Conservation (phyloP, 2,329 filamentous ascomycete genomes). For the Nemania sp. region DNA sequence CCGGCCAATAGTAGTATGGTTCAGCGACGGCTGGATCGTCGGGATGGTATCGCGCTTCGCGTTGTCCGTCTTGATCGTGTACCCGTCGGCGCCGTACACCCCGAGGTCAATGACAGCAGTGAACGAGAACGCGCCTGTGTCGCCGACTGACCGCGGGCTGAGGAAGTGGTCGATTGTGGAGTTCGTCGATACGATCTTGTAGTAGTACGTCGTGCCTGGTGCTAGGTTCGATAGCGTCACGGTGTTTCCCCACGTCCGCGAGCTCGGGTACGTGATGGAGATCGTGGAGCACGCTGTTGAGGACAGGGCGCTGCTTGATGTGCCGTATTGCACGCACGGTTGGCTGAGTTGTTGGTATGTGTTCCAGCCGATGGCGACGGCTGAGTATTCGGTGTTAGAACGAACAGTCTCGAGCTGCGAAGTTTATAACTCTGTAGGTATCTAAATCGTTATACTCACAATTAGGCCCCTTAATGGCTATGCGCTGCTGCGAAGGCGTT, state of each 20-base stretch:
- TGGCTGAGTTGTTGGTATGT: slow-evolving; percentile 52
- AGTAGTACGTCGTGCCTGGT: slow-evolving; percentile 62
- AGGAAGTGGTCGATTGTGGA: slow-evolving; percentile 57
- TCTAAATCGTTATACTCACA: slow-evolving; percentile 41
- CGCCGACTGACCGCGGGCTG: slow-evolving; percentile 56
- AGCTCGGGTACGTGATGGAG: slow-evolving; percentile 55
- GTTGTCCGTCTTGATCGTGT: slow-evolving; percentile 49
- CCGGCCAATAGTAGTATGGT: slow-evolving; percentile 61
- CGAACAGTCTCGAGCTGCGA: background rate
- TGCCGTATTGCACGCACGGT: slow-evolving; percentile 57
- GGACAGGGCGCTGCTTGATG: slow-evolving; percentile 44
- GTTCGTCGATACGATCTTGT: slow-evolving; percentile 61
- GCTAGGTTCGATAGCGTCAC: slow-evolving; percentile 51
- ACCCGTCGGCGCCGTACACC: slow-evolving; percentile 57
- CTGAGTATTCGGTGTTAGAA: slow-evolving; percentile 37
- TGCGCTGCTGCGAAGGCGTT: slow-evolving; percentile 57
- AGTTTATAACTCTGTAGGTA: background rate
- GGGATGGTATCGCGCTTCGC: slow-evolving; percentile 55
- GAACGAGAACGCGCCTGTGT: slow-evolving; percentile 56
- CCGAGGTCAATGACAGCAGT: slow-evolving; percentile 58
- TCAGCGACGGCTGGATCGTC: slow-evolving; percentile 52
- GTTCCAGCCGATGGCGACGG: slow-evolving; percentile 59
- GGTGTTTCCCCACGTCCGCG: slow-evolving; percentile 56
- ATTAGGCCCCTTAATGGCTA: slow-evolving; percentile 53
- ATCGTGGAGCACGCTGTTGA: slow-evolving; percentile 48